Evolutionary conservation across 495 filamentous ascomycete genomes (phyloP), one percentile per base, ranked within the genome.

Genomic region (Cercophora scortea): DNA sequence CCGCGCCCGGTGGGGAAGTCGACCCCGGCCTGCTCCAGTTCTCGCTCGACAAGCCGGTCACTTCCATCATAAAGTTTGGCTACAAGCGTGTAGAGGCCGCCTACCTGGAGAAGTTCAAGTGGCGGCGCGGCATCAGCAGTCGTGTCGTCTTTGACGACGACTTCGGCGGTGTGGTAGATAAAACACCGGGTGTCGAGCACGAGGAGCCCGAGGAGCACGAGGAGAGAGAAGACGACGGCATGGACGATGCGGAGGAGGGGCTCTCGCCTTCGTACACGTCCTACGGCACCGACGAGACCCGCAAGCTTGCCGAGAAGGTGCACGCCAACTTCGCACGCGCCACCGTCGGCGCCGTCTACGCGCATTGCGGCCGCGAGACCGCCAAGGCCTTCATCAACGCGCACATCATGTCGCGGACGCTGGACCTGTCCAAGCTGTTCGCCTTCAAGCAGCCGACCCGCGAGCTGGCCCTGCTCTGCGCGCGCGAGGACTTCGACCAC

Each of bases 1-100:
- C 87, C 8, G 82, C 79, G 35, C 92, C 93, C 1, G 91, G 90
- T 17, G 84, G 80, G 43, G 89, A 97, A 69, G 92, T 97, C 50
- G 91, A 98, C 67, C 87, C 92, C 1, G 94, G 93, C 9, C 71
- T 91, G n/a, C 77, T 98, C 40, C 94, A 97, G 65, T 93, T 88
- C 70, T 76, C 73, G 48, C 68, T 79, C 43, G 46, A 85, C 36
- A 67, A 73, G 34, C 79, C 86, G 1, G 86, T 86, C 12, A 71
- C 78, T 32, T 67, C 77, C 36, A 57, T 74, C 56, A 40, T 46
- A 32, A 60, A 44, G 52, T 70, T 67, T 65, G 74, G 67, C 13
- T 74, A 66, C 61, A 54, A 64, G 41, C 70, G 74, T 19, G 58
- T 61, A 10, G 67, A 72, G 53, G 43, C 61, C 1, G 61, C 63